These are phyloP conservation scores for Beauveria medogensis DNA, from an alignment of 2,329 filamentous ascomycete species.

Conservation along the genomic window DNA sequence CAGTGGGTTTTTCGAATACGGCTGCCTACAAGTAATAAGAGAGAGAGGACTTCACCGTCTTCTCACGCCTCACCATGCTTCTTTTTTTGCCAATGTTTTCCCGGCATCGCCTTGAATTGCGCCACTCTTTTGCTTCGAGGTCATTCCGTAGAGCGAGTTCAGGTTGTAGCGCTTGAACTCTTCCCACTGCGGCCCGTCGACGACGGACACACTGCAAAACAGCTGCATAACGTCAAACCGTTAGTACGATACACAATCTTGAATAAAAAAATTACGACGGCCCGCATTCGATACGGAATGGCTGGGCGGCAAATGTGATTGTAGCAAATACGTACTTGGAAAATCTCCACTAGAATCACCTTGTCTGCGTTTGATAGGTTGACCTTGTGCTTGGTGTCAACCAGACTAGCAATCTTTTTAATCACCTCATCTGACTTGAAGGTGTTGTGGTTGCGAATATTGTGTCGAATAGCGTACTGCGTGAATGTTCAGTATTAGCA, in stretches of 20 bases:
- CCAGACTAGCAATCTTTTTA: conserved; percentile 57
- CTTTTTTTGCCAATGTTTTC: not conserved
- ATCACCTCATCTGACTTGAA: conserved; percentile 64
- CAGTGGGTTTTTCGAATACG: not conserved
- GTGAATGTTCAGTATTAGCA: conserved; percentile 1
- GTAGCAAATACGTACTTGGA: conserved; percentile 48
- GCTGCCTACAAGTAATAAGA: not conserved
- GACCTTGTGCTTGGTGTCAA: conserved; percentile 64
- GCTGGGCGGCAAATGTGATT: not conserved
- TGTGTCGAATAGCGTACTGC: conserved; percentile 79
- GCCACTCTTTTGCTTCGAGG: conserved; percentile 12
- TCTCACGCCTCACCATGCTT: not conserved
- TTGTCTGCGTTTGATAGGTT: conserved; percentile 71
- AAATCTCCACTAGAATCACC: conserved; percentile 72
- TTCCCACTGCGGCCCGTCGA: conserved; percentile 62
- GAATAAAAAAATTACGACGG: no score
- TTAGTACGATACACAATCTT: not conserved
- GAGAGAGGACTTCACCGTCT: not conserved
- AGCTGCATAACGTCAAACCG: conserved; percentile 39
- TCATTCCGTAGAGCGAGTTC: conserved; percentile 56
- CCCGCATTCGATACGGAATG: not conserved
- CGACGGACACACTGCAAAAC: conserved; percentile 71
- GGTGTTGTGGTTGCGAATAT: conserved; percentile 62
- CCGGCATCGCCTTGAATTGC: not conserved
- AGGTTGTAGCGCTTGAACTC: conserved; percentile 70